Evolutionary conservation across 1,139 yeast genomes (phyloP).

Genomic region (Taphrina sp.): DNA sequence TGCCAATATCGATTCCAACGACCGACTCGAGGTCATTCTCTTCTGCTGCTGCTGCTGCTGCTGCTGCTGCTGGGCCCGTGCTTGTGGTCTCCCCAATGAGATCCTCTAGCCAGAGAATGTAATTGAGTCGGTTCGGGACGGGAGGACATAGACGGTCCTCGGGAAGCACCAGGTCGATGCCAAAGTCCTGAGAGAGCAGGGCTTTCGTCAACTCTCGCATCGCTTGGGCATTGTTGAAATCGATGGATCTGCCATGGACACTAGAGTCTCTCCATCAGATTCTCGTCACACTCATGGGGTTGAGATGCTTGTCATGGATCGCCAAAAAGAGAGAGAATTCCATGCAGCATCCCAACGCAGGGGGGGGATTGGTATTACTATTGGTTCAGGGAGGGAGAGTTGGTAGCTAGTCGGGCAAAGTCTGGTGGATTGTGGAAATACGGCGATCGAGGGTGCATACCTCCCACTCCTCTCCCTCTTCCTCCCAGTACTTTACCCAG

Average conservation of each 20-base stretch:
- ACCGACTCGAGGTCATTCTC: slow-evolving; percentile 1
- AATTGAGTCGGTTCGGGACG: slow-evolving; percentile 39
- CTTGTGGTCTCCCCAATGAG: slow-evolving; percentile 34
- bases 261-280: no score
- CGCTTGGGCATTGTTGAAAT: slow-evolving; percentile 37
- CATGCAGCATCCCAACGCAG: background rate
- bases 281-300: no score
- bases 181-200: slow-evolving; percentile 36
- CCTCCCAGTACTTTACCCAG: no score
- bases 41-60: background rate
- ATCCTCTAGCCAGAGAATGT: slow-evolving; percentile 39
- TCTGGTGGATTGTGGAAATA: slow-evolving; percentile 23
- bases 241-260: slow-evolving; percentile 27
- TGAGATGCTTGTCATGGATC: no score
- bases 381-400: slow-evolving; percentile 20
- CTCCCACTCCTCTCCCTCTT: no score
- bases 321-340: background rate
- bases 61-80: background rate
- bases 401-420: slow-evolving; percentile 10
- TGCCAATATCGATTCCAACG: slow-evolving; percentile 39
- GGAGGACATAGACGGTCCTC: slow-evolving; percentile 39
- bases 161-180: slow-evolving; percentile 34
- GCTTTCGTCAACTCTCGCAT: slow-evolving; percentile 37
- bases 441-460: slow-evolving; percentile 22
- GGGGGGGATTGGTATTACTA: slow-evolving; percentile 8